Evolutionary conservation across 306 rosid species (phyloP), one percentile per base, ranked within the genome.

Genomic region (Casuarina glauca): DNA sequence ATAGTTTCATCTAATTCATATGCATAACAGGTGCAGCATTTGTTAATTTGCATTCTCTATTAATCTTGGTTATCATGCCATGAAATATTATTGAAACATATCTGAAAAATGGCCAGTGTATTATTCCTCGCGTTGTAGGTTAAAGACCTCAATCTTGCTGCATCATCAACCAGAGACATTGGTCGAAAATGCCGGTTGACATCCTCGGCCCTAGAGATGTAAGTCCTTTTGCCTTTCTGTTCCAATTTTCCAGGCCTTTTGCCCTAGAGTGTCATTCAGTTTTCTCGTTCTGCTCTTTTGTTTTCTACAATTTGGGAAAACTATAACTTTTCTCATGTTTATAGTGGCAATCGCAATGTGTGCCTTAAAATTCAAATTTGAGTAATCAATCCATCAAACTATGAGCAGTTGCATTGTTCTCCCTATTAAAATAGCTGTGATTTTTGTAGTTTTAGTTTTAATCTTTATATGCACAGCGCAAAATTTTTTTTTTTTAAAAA

Each of bases 81-180:
- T 32, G 12, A 35, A 32, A 61, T 32, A 10, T 35, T 11, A 36
- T 66, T 16, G 49, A 41, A 42, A 66, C 48, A 41, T 41, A 20
- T 32, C 15, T 41, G 4, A 16, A 42, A 39, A 66, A 8, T 39
- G 6, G 11, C 43, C 15, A 43, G 35, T 26, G 51, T 66, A 54
- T 42, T 61, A 35, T 20, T 3, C 53, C 69, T 51, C 50, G 17
- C 17, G 70, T 44, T 63, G 69, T 89, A 94, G 98, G 89, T 85
- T 60, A 94, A 94, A 76, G 97, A 94, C 83, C 84, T 94, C 67
- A 94, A 84, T 79, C 87, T 94, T 73, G 97, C 96, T 49, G 87
- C 82, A 74, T 90, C 88, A 81, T 92, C 98, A 70, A 97, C 97
- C 81, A 74, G 76, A 49, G 84, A 84, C 78, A 80, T 86, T 70